Evolutionary conservation across 495 filamentous ascomycete species (phyloP).

Genomic region (Penicillium verhagenii): DNA sequence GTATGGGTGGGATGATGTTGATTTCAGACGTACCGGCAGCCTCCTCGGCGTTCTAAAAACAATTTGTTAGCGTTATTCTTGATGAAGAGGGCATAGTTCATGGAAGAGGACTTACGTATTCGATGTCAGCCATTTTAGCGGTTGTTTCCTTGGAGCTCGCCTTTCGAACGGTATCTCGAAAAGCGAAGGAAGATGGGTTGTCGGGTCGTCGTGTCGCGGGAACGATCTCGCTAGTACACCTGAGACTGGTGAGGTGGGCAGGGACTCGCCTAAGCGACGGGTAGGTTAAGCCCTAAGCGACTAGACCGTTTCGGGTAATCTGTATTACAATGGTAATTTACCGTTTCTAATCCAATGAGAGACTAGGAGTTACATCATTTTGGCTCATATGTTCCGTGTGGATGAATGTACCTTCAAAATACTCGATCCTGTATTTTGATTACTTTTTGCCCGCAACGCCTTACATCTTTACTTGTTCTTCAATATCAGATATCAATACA

Average conservation of each 20-base stretch:
- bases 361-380: background rate
- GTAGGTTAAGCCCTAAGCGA: slow-evolving; percentile 45
- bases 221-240: slow-evolving; percentile 35
- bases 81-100: background rate
- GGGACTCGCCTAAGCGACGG: slow-evolving; percentile 48
- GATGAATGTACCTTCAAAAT: background rate
- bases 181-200: slow-evolving; percentile 50
- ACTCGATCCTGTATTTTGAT: background rate
- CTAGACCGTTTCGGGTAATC: slow-evolving; percentile 29
- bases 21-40: slow-evolving; percentile 70
- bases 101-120: slow-evolving; percentile 70
- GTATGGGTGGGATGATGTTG: slow-evolving; percentile 12
- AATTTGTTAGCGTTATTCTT: slow-evolving; percentile 36
- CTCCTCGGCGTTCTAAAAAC: slow-evolving; percentile 81
- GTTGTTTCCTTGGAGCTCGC: slow-evolving; percentile 50
- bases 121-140: slow-evolving; percentile 87
- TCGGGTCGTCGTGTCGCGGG: slow-evolving; percentile 47
- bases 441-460: background rate
- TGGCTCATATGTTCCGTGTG: background rate
- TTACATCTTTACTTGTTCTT: background rate
- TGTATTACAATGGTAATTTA: slow-evolving; percentile 9
- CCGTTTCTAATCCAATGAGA: background rate
- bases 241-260: slow-evolving; percentile 40
- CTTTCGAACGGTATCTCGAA: slow-evolving; percentile 52
- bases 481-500: too few species aligned